phyloP scores from a whole-genome alignment of 352 stramenopile species.

The Peronospora farinosa region DNA sequence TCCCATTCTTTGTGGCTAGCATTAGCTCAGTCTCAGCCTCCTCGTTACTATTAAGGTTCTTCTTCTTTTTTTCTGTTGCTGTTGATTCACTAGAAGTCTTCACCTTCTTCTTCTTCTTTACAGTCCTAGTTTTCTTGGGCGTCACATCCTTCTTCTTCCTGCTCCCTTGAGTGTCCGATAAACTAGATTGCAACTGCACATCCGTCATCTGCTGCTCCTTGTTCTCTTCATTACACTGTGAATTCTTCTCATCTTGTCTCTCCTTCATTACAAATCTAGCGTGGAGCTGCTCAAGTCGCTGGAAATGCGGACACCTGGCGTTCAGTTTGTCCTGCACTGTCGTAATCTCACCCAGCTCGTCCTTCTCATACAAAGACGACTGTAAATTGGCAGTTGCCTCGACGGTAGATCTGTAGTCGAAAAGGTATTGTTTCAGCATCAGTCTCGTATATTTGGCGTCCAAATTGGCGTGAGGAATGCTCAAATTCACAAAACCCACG shows the following conservation, averaged over 20 bases:
- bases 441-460: slow-evolving; percentile 3
- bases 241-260: neutral
- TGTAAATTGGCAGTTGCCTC: neutral
- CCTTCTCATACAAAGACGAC: slow-evolving; percentile 4
- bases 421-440: slow-evolving; percentile 14
- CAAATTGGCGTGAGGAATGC: slow-evolving; percentile 1
- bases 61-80: neutral
- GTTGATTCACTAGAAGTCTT: neutral
- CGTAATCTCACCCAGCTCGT: slow-evolving; percentile 2
- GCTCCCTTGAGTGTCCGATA: slow-evolving; percentile 2
- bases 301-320: slow-evolving; percentile 12
- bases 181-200: slow-evolving; percentile 6
- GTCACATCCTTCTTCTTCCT: slow-evolving; percentile 8
- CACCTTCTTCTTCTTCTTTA: slow-evolving; percentile 1
- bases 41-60: neutral
- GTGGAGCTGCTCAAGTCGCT: slow-evolving; percentile 10
- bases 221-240: neutral
- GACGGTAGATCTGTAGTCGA: slow-evolving; percentile 5
- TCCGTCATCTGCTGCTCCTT: neutral
- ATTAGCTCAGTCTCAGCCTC: neutral
- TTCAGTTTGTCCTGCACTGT: slow-evolving; percentile 13
- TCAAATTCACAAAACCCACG: slow-evolving; percentile 12
- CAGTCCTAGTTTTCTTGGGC: slow-evolving; percentile 11
- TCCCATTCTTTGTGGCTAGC: neutral
- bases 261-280: neutral